Evolutionary conservation across 1,139 yeast genomes (phyloP).

Genomic region (Sugiyamaella novakii): DNA sequence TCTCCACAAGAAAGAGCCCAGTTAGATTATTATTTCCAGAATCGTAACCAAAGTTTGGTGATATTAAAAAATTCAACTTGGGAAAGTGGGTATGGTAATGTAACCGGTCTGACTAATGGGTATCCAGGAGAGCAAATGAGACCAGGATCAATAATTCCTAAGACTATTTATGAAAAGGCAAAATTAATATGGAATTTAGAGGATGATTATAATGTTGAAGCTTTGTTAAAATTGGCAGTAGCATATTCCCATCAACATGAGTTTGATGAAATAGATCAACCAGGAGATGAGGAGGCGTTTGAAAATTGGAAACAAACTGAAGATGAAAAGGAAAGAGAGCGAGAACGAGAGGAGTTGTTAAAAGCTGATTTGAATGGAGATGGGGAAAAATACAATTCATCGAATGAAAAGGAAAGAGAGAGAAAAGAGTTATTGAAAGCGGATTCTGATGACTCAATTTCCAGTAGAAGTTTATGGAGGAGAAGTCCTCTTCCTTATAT

Average conservation of each 20-base stretch:
- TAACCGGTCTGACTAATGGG: conserved; percentile 59
- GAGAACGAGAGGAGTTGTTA: conserved; percentile 18
- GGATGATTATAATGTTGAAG: conserved; percentile 15
- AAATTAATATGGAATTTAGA: conserved; percentile 54
- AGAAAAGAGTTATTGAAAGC: conserved; percentile 19
- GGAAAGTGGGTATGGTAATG: conserved; percentile 61
- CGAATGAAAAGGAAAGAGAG: neutral
- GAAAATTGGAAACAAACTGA: neutral
- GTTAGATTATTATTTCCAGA: conserved; percentile 39
- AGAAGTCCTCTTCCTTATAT: conserved; percentile 3
- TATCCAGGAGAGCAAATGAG: conserved; percentile 33
- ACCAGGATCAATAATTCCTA: conserved; percentile 65
- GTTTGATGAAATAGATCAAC: neutral
- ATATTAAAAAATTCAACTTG: conserved; percentile 50
- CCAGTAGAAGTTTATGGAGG: neutral
- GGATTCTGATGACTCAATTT: neutral
- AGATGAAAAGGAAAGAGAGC: conserved; percentile 10
- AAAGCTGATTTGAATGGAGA: conserved; percentile 2
- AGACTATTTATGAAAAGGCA: conserved; percentile 53
- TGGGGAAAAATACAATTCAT: neutral
- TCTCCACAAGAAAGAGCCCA: conserved; percentile 38
- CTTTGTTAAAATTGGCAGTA: neutral
- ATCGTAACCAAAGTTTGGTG: conserved; percentile 41
- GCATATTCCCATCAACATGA: neutral
- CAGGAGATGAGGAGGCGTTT: neutral